Evolutionary conservation across 2,329 filamentous ascomycete species (phyloP).

Genomic region (Cladophialophora immunda): DNA sequence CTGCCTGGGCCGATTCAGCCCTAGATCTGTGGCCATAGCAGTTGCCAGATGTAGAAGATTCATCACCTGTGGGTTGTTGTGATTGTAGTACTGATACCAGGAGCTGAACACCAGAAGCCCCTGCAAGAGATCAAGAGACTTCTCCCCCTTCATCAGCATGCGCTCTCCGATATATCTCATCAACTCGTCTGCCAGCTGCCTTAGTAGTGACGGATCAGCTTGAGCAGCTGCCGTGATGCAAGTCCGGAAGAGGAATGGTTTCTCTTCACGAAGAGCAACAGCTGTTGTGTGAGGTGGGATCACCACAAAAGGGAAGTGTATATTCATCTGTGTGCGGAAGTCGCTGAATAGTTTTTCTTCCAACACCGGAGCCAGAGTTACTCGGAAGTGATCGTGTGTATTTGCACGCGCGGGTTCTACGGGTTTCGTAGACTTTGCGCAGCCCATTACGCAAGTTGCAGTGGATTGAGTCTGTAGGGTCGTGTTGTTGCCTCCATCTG

Average conservation of each 20-base stretch:
- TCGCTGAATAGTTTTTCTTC: constrained; percentile 34
- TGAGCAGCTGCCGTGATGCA: constrained; percentile 45
- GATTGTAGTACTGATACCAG: constrained; percentile 49
- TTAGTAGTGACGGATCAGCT: constrained; percentile 41
- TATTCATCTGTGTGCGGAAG: constrained; percentile 38
- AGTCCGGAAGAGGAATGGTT: constrained; percentile 49
- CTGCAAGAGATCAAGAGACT: constrained; percentile 52
- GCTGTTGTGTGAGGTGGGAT: constrained; percentile 36
- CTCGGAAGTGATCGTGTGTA: constrained; percentile 2
- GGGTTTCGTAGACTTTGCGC: neutral
- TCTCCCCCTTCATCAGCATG: constrained; percentile 45
- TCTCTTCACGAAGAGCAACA: constrained; percentile 38
- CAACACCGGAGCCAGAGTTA: constrained; percentile 18
- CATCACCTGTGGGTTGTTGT: constrained; percentile 45
- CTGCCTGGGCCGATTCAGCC: constrained; percentile 39
- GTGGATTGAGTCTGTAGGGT: neutral
- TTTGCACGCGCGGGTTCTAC: neutral
- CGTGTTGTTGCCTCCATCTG: neutral
- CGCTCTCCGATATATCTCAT: constrained; percentile 44
- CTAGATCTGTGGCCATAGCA: constrained; percentile 48
- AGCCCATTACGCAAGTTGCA: too few relatives aligned
- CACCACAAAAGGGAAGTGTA: constrained; percentile 44
- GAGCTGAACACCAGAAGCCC: constrained; percentile 49
- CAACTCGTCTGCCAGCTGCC: constrained; percentile 43
- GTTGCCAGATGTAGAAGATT: constrained; percentile 50